Percentiles rank a stretch among this genome's conserved stretches.
Conservation (phyloP, 495 filamentous ascomycete species). For the Podospora pseudocomata region DNA sequence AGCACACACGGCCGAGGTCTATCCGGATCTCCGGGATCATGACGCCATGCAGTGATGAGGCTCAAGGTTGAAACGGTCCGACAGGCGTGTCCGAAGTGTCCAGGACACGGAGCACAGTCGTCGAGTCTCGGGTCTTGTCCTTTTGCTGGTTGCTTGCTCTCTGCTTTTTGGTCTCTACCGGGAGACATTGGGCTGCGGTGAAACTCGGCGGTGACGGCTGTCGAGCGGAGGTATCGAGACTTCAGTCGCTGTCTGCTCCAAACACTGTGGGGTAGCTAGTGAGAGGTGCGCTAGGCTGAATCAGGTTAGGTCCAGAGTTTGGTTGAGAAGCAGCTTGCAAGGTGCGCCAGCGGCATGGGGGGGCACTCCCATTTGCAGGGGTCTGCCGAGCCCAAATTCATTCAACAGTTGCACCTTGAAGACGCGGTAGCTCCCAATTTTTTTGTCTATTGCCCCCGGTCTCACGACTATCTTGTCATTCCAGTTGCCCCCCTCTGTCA, state of each 20-base stretch:
- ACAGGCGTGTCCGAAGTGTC: neutral
- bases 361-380: constrained; percentile 23
- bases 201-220: constrained; percentile 1
- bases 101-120: neutral
- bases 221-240: constrained; percentile 23
- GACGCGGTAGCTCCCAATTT: constrained; percentile 21
- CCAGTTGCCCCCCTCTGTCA: constrained; percentile 7
- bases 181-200: neutral
- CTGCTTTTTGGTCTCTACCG: too few relatives aligned
- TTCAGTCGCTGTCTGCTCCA: constrained; percentile 12
- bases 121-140: neutral
- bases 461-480: constrained; percentile 7
- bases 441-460: constrained; percentile 22
- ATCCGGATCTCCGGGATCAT: constrained; percentile 5
- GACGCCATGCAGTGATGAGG: constrained; percentile 13
- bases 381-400: constrained; percentile 20
- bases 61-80: constrained; percentile 3
- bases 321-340: constrained; percentile 31
- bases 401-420: constrained; percentile 35
- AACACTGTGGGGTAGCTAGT: constrained; percentile 24
- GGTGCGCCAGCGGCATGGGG: constrained; percentile 21
- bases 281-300: constrained; percentile 17
- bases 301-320: constrained; percentile 28
- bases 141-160: neutral
- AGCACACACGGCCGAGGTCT: neutral